Percentiles rank a stretch among this genome's conserved stretches.
phyloP scores from a whole-genome alignment of 1,284 basidiomycete genomes.

The Austroboletus niveus region DNA sequence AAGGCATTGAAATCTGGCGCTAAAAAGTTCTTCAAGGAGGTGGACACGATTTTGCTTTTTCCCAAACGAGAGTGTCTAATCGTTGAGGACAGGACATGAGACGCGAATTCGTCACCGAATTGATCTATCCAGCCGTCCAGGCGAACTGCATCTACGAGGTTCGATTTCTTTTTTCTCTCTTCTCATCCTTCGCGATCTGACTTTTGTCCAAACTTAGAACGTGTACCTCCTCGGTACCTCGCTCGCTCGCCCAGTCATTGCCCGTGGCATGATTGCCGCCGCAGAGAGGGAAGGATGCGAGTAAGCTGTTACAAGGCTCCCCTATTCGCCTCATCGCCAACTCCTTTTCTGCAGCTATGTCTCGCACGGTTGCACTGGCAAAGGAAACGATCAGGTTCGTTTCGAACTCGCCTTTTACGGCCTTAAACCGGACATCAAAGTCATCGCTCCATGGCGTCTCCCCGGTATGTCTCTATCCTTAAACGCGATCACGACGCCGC shows the following conservation, averaged over 20 bases:
- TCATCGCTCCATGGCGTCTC: conserved; percentile 96
- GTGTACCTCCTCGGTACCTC: conserved; percentile 99
- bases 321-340: conserved; percentile 3
- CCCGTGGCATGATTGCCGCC: conserved; percentile 96
- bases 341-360: conserved; percentile 64
- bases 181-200: conserved; percentile 7
- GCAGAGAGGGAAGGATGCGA: conserved; percentile 93
- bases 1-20: conserved; percentile 95
- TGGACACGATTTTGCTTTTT: conserved; percentile 23
- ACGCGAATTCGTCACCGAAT: conserved; percentile 93
- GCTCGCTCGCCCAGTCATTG: conserved; percentile 96
- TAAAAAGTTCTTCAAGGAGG: conserved; percentile 92
- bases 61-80: too few relatives aligned
- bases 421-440: conserved; percentile 97
- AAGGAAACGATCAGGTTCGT: conserved; percentile 99
- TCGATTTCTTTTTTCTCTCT: conserved; percentile 3
- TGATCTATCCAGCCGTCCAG: conserved; percentile 98
- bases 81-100: conserved; percentile 74
- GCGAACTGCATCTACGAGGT: conserved; percentile 99
- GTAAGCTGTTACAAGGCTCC: conserved; percentile 44
- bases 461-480: conserved; percentile 54
- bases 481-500: background rate
- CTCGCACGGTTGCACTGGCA: conserved; percentile 98
- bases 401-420: conserved; percentile 99
- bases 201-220: conserved; percentile 49